These are phyloP conservation scores for Arxiozyma slooffiae DNA, from an alignment of 1,139 yeast genomes.

Conservation along the genomic window DNA sequence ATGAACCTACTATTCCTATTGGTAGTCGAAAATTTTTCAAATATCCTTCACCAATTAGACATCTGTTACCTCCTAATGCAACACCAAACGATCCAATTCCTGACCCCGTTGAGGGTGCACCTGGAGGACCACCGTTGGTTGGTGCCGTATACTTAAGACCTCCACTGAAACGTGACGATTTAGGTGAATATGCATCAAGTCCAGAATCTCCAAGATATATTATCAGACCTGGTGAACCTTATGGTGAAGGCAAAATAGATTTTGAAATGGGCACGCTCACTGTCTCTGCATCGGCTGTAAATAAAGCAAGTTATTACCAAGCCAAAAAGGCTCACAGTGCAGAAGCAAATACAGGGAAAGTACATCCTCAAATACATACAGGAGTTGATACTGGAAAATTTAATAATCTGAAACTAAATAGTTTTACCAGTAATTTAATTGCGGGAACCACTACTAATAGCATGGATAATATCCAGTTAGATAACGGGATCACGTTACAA, in stretches of 20 bases:
- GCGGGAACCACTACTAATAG: not conserved
- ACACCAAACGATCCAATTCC: slow-evolving; percentile 66
- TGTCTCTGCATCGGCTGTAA: not conserved
- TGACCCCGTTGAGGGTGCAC: slow-evolving; percentile 63
- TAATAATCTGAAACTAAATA: not conserved
- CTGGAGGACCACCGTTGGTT: slow-evolving; percentile 81
- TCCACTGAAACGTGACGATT: slow-evolving; percentile 63
- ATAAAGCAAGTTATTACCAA: slow-evolving; percentile 1
- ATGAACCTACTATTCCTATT: slow-evolving; percentile 69
- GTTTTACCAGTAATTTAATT: not conserved
- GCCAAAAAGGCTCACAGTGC: slow-evolving; percentile 2
- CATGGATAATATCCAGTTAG: not conserved
- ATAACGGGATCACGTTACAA: slow-evolving; percentile 14
- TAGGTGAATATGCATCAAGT: slow-evolving; percentile 59
- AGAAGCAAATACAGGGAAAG: not conserved
- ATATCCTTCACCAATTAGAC: slow-evolving; percentile 75
- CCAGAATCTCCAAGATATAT: slow-evolving; percentile 56
- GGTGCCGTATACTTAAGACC: slow-evolving; percentile 85
- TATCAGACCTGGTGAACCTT: slow-evolving; percentile 35
- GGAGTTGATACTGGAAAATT: not conserved
- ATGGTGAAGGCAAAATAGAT: slow-evolving; percentile 29
- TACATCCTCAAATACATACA: slow-evolving; percentile 1
- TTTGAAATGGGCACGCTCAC: slow-evolving; percentile 27
- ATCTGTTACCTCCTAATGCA: slow-evolving; percentile 65
- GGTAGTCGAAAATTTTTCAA: slow-evolving; percentile 51